These are phyloP conservation scores for Penicillium olsonii DNA, from an alignment of 2,329 filamentous ascomycete genomes.

Conservation along the genomic window DNA sequence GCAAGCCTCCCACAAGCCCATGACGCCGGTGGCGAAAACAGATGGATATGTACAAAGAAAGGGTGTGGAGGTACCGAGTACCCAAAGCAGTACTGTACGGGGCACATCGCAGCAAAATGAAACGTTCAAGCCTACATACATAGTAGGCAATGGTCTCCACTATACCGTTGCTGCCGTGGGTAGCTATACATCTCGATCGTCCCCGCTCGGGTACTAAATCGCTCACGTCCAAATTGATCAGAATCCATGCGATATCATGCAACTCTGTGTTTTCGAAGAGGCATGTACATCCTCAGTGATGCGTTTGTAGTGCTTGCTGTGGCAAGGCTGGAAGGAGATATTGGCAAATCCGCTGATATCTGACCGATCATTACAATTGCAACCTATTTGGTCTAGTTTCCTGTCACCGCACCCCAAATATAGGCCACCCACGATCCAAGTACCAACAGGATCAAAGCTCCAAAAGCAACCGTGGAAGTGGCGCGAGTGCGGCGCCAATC, in stretches of 20 bases:
- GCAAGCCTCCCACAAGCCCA: background rate
- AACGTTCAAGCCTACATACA: too few relatives aligned
- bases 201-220: background rate
- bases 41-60: too few relatives aligned
- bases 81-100: too few relatives aligned
- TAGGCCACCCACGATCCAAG: constrained; percentile 55
- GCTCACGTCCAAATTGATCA: background rate
- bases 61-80: background rate
- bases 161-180: background rate
- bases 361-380: background rate
- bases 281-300: background rate
- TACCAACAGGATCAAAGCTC: constrained; percentile 48
- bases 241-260: background rate
- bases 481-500: constrained; percentile 41
- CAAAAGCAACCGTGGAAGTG: constrained; percentile 50
- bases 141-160: background rate
- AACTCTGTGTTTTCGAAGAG: background rate
- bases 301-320: background rate
- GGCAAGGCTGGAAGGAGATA: background rate
- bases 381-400: constrained; percentile 42
- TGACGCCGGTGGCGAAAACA: constrained; percentile 7
- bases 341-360: too few relatives aligned
- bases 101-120: too few relatives aligned
- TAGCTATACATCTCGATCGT: background rate
- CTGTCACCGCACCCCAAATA: constrained; percentile 62